A percentile compares a stretch with the other conserved stretches of the same genome.
phyloP scores from a whole-genome alignment of 2,329 filamentous ascomycete genomes.

The Xylariaceae sp. region DNA sequence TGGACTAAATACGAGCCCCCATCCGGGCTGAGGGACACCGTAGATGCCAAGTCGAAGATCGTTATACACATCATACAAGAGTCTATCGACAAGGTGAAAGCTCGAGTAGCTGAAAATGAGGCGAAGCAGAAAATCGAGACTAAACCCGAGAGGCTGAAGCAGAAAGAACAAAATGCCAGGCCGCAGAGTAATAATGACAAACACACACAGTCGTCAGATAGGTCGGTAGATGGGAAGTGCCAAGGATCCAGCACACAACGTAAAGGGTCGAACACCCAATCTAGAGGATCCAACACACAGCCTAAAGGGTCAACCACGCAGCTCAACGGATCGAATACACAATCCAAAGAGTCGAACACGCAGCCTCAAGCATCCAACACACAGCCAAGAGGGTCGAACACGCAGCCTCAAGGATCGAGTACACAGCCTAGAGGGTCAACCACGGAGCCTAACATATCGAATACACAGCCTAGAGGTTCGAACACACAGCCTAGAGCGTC shows the following conservation, averaged over 20 bases:
- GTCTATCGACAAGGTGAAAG: conserved; percentile 50
- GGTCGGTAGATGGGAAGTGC: conserved; percentile 1
- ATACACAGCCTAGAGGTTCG: no score
- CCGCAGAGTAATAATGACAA: conserved; percentile 10
- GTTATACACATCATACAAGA: conserved; percentile 45
- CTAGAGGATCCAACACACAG: no score
- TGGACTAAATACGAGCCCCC: conserved; percentile 55
- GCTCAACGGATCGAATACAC: no score
- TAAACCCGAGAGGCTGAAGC: conserved; percentile 26
- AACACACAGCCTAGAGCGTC: no score
- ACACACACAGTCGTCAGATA: conserved; percentile 1
- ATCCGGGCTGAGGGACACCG: conserved; percentile 41
- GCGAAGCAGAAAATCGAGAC: conserved; percentile 37
- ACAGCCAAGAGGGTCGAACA: no score
- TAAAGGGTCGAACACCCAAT: no score
- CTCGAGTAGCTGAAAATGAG: conserved; percentile 40
- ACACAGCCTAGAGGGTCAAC: no score
- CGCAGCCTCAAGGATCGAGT: no score
- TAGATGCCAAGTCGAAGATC: conserved; percentile 44
- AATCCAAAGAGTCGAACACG: no score
- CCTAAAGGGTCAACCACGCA: no score
- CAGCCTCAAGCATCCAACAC: no score
- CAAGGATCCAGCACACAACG: neutral
- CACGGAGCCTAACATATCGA: no score
- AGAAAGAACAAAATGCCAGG: conserved; percentile 26